Percentiles rank a stretch among this genome's conserved stretches.
Evolutionary conservation across 2,329 filamentous ascomycete genomes (phyloP).

Genomic region (Volutella citrinella): DNA sequence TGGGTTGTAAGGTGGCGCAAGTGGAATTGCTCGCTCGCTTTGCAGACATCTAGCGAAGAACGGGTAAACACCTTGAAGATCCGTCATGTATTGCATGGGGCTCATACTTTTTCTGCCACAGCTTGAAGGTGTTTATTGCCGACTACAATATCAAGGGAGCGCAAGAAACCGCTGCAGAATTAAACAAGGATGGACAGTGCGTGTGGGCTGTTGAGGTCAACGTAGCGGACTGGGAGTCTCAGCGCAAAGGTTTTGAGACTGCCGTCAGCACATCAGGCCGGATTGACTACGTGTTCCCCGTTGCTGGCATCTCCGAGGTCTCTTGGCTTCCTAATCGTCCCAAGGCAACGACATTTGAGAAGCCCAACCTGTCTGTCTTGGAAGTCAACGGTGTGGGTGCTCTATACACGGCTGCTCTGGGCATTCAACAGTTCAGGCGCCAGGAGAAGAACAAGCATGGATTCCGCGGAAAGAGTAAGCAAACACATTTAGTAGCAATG

Average conservation of each 20-base stretch:
- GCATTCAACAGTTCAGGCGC: conserved; percentile 4
- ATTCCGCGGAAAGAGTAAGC: conserved; percentile 4
- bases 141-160: conserved; percentile 1
- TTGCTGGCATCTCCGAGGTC: conserved; percentile 3
- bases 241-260: neutral
- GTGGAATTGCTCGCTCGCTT: conserved; percentile 1
- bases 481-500: no score
- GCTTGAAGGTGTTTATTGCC: conserved; percentile 5
- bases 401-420: neutral
- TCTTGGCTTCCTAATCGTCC: conserved; percentile 6
- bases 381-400: conserved; percentile 3
- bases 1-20: neutral
- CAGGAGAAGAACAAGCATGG: conserved; percentile 1
- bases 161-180: neutral
- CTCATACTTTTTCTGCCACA: no score
- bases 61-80: neutral
- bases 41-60: neutral
- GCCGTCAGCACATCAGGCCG: conserved; percentile 1
- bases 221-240: conserved; percentile 5
- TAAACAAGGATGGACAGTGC: neutral
- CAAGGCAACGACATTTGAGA: conserved; percentile 1
- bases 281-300: conserved; percentile 3
- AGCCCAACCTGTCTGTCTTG: conserved; percentile 2
- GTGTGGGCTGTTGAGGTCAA: conserved; percentile 4
- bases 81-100: no score